phyloP scores from a whole-genome alignment of 179 eudicot genomes.

The Beta lomatogona region DNA sequence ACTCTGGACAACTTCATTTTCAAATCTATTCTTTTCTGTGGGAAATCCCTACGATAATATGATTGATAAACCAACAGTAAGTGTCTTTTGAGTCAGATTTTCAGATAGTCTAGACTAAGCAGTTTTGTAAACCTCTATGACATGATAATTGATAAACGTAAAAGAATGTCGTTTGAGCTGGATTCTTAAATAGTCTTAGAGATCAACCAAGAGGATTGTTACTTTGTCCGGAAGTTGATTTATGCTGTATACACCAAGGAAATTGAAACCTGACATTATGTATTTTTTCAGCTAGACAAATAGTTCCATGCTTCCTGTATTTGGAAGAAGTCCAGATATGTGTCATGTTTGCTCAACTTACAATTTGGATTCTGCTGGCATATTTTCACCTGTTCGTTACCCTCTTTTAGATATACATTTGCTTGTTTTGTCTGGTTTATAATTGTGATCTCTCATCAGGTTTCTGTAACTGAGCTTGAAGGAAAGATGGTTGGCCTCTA shows the following conservation, averaged over 20 bases:
- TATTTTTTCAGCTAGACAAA: neutral
- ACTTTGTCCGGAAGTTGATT: neutral
- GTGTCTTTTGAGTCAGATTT: neutral
- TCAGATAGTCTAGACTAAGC: neutral
- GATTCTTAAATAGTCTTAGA: neutral
- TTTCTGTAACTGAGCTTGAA: constrained; percentile 69
- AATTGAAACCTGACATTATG: too few species aligned
- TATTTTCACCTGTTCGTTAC: neutral
- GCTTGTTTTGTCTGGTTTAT: constrained; percentile 4
- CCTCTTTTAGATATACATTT: neutral
- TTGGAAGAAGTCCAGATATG: neutral
- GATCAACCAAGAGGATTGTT: neutral
- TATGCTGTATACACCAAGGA: neutral
- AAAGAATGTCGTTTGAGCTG: neutral
- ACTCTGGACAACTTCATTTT: neutral
- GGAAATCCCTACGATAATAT: too few species aligned
- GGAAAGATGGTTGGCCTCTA: constrained; percentile 82
- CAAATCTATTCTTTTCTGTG: neutral
- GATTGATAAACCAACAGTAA: too few species aligned
- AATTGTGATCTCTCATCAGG: constrained; percentile 33
- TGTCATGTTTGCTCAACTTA: neutral
- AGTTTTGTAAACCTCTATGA: neutral
- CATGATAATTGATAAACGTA: neutral
- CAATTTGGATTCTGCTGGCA: neutral
- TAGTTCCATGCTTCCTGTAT: neutral